Evolutionary conservation across 148 eudicot species (phyloP).

Genomic region (Chenopodium berlandieri): DNA sequence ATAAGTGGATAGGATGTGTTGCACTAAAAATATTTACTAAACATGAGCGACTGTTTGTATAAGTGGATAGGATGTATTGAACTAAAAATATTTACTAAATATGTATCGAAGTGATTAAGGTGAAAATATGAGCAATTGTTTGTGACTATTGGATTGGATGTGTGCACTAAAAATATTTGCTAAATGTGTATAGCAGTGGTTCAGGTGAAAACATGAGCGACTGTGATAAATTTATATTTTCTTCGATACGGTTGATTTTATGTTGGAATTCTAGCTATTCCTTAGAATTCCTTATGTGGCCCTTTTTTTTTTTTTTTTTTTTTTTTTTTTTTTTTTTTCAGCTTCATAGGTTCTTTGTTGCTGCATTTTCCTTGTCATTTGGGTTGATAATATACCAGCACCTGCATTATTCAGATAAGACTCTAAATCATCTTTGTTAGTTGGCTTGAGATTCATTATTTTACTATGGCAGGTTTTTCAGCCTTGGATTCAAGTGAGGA

Average conservation of each 20-base stretch:
- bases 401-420: neutral
- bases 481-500: conserved; percentile 71
- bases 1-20: too few species aligned
- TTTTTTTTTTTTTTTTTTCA: too few species aligned
- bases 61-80: too few species aligned
- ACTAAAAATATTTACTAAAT: too few species aligned
- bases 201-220: neutral
- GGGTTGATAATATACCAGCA: neutral
- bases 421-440: neutral
- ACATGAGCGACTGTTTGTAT: too few species aligned
- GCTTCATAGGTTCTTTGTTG: neutral
- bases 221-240: neutral
- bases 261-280: neutral
- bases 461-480: conserved; percentile 60
- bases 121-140: too few species aligned
- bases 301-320: too few species aligned
- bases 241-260: neutral
- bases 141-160: too few species aligned
- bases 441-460: neutral
- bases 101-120: too few species aligned
- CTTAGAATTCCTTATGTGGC: neutral
- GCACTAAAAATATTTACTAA: too few species aligned
- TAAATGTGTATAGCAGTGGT: neutral
- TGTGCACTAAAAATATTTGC: too few species aligned
- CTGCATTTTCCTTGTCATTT: neutral